Evolutionary conservation across 2,329 filamentous ascomycete species (phyloP), one percentile per base, ranked within the genome.

Genomic region (Trichoderma guizhouense): DNA sequence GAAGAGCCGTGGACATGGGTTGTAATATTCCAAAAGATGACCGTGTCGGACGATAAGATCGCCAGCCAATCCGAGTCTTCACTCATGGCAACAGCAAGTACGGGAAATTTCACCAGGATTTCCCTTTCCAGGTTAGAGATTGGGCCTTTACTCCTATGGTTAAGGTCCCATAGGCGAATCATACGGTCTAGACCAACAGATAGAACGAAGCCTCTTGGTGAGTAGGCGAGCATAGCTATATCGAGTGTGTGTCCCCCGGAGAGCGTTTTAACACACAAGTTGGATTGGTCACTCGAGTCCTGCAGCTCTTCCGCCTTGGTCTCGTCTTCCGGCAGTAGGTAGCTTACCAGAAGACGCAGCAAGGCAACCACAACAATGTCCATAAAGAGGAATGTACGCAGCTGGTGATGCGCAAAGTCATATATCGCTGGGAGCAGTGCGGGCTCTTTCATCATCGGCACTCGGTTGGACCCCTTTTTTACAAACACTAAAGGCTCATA

Each of bases 401-500:
- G 81, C 71, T 91, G 87, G 73, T 90, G 85, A 62, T 87, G 84
- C 57, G 89, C 84, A 75, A 95, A 92, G 77, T 95, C 92, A 75
- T 92, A 91, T 7, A 78, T 79, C 11, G 81, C 81, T 21, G 81
- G 82, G 1, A 83, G 76, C 14, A 83, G 73, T 8, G 78, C 73
- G 14, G 79, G 80, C 57, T 82, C 81, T 55, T 77, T 80, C 57
- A 74, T 83, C 24, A 86, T 84, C 15, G 88, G 87, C 72, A 86
- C 89, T 21, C 93, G 88, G 77, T 93, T 87, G 3, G 92, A 89
- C 11, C 88, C 89, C 73, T 90, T 89, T 11, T 91, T 81, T 5
- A 95, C 91, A 73, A 95, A 91, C 3, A 94, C 86, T 4, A 94
- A 82, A 1, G 93, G 93, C 53, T 94, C 90, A 77, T 92, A 93